These are phyloP conservation scores for Nigrospora sphaerica DNA, from an alignment of 2,329 filamentous ascomycete genomes.

Conservation along the genomic window DNA sequence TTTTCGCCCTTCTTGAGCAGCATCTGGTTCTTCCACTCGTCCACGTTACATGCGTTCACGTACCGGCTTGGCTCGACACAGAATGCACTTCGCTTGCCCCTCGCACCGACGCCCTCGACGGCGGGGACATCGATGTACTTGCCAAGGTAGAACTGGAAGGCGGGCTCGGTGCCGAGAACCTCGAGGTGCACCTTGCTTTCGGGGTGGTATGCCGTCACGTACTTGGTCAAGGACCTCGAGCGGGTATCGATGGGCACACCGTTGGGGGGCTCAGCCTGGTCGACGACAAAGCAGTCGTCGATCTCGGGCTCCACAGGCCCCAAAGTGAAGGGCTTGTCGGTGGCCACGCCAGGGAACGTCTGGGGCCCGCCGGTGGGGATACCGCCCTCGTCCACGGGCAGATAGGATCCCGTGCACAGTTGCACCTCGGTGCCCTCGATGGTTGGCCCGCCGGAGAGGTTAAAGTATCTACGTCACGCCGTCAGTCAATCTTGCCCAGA, in stretches of 20 bases:
- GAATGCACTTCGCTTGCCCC: slow-evolving; percentile 67
- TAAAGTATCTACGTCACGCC: slow-evolving; percentile 49
- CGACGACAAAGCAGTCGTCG: slow-evolving; percentile 85
- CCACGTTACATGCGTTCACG: slow-evolving; percentile 79
- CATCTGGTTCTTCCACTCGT: slow-evolving; percentile 72
- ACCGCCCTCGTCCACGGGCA: slow-evolving; percentile 64
- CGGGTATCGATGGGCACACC: slow-evolving; percentile 62
- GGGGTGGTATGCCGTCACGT: slow-evolving; percentile 69
- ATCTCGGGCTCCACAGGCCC: slow-evolving; percentile 66
- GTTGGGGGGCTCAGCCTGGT: slow-evolving; percentile 45
- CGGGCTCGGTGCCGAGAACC: slow-evolving; percentile 84
- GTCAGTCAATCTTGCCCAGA: not conserved
- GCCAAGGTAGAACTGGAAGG: slow-evolving; percentile 96
- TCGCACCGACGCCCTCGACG: slow-evolving; percentile 53
- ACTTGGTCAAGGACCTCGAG: slow-evolving; percentile 50
- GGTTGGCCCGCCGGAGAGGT: slow-evolving; percentile 45
- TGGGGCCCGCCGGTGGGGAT: slow-evolving; percentile 68
- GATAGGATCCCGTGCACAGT: slow-evolving; percentile 56
- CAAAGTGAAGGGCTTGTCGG: slow-evolving; percentile 64
- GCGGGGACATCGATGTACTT: slow-evolving; percentile 73
- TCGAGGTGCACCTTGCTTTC: slow-evolving; percentile 73
- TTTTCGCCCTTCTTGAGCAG: slow-evolving; percentile 76
- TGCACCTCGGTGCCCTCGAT: slow-evolving; percentile 58
- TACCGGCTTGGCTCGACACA: slow-evolving; percentile 90
- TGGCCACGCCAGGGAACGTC: slow-evolving; percentile 57